Base-by-base conservation (phyloP, 1,139 yeast species). In the Debaryomycetaceae sp. region DNA sequence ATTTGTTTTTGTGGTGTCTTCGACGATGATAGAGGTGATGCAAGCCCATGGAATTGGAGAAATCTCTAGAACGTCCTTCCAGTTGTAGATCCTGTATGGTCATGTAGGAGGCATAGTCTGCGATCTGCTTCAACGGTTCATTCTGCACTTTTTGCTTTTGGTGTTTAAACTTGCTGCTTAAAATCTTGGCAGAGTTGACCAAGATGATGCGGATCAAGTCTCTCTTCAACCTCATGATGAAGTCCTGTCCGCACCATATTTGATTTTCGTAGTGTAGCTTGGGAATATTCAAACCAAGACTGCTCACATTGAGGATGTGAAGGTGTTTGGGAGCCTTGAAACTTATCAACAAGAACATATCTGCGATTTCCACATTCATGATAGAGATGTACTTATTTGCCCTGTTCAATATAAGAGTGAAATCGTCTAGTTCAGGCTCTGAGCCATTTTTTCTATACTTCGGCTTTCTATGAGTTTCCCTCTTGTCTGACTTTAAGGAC, bases 161-260 rank as follows among this genome's bases (percentile, higher is more conserved):
- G 5, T 65, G 63, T 46, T 78, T 73, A 51, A 88, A 72, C 60
- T 87, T 87, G 61, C 88, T 89, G 30, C 88, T 86, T 41, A 89
- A 70, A 44, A 91, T 77, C 48, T 84, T 79, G 5, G 96, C 96
- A 1, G 94, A 73, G 53, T 89, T 95, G 37, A 73, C 78, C 39
- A 89, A 63, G 30, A 89, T 78, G 15, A 82, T 71, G 57, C 77
- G 80, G 40, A 86, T 71, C 24, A 89, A 70, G 53, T 86, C 91
- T 50, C 79, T 83, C 55, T 82, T 78, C 38, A 88, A 56, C 33
- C 80, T 74, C 41, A 77, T 61, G 24, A 83, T 73, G 36, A 88
- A 69, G 44, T 89, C 97, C 47, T 84, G 79, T 37, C 79, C 79
- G 1, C 95, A 81, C 94, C 96, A 87, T 24, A 87, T 67, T 63